Evolutionary conservation across 768 basidiomycete genomes (phyloP).

Genomic region (Melanogaster broomeanus): DNA sequence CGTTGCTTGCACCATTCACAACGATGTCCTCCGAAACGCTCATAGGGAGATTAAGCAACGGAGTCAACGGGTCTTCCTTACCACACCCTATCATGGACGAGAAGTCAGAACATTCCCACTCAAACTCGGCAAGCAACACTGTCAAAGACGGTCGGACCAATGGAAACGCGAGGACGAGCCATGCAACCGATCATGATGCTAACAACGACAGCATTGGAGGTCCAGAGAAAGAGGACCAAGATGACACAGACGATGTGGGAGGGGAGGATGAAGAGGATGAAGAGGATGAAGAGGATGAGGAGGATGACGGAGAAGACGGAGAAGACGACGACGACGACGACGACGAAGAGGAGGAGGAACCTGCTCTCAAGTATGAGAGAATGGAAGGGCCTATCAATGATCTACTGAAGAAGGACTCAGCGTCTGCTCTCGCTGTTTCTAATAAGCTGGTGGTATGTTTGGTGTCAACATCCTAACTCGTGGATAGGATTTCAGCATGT

Average conservation of each 20-base stretch:
- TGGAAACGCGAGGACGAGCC: conserved; percentile 15
- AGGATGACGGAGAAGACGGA: conserved; percentile 36
- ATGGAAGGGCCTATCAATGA: conserved; percentile 72
- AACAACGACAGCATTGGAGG: conserved; percentile 7
- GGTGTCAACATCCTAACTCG: not conserved
- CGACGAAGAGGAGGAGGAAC: conserved; percentile 87
- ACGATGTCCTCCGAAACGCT: conserved; percentile 10
- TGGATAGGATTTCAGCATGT: not conserved
- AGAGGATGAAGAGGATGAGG: conserved; percentile 22
- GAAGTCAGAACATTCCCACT: conserved; percentile 1
- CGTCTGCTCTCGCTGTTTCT: conserved; percentile 77
- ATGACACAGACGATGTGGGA: not conserved
- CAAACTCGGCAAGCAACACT: not conserved
- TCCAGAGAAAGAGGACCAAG: conserved; percentile 1
- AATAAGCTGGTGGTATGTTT: conserved; percentile 65
- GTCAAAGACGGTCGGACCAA: conserved; percentile 11
- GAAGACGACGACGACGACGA: conserved; percentile 57
- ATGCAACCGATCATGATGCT: not conserved
- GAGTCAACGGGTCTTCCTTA: not conserved
- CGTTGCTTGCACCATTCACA: not conserved
- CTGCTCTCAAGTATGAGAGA: conserved; percentile 87
- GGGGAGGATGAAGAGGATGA: conserved; percentile 11
- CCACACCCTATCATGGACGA: not conserved
- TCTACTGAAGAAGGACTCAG: conserved; percentile 86
- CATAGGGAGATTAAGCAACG: not conserved